phyloP scores from a whole-genome alignment of 2,329 filamentous ascomycete species.

The Colletotrichum tamarilloi region DNA sequence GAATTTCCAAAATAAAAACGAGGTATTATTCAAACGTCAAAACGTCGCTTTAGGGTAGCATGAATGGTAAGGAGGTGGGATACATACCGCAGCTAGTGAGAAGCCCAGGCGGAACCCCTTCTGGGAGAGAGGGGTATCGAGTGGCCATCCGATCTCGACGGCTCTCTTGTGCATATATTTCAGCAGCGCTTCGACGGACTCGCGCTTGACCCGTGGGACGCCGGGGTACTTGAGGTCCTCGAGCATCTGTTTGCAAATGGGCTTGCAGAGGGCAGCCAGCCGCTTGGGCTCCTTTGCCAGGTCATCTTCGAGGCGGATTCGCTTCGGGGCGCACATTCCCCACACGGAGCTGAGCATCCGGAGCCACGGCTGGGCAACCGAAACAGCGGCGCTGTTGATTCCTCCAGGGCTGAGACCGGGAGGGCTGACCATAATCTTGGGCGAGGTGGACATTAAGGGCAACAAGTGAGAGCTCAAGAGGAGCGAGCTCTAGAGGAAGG shows the following conservation, averaged over 20 bases:
- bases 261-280: slow-evolving; percentile 16
- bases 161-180: slow-evolving; percentile 38
- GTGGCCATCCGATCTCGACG: slow-evolving; percentile 35
- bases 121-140: slow-evolving; percentile 36
- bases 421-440: slow-evolving; percentile 14
- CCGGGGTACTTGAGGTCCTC: slow-evolving; percentile 32
- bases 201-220: slow-evolving; percentile 30
- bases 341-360: slow-evolving; percentile 14
- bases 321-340: slow-evolving; percentile 14
- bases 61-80: neutral
- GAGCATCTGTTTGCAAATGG: slow-evolving; percentile 30
- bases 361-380: slow-evolving; percentile 2
- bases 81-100: slow-evolving; percentile 34
- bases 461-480: neutral
- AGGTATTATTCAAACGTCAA: too few relatives aligned
- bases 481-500: neutral
- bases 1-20: neutral
- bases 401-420: slow-evolving; percentile 14
- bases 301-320: slow-evolving; percentile 18
- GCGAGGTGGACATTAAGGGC: neutral
- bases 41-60: neutral
- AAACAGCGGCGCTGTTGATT: slow-evolving; percentile 8
- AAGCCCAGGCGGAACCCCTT: slow-evolving; percentile 38
- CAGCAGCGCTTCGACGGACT: slow-evolving; percentile 34
- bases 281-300: slow-evolving; percentile 19